Evolutionary conservation across 2,329 filamentous ascomycete species (phyloP).

Genomic region (Aspergillus proliferans): DNA sequence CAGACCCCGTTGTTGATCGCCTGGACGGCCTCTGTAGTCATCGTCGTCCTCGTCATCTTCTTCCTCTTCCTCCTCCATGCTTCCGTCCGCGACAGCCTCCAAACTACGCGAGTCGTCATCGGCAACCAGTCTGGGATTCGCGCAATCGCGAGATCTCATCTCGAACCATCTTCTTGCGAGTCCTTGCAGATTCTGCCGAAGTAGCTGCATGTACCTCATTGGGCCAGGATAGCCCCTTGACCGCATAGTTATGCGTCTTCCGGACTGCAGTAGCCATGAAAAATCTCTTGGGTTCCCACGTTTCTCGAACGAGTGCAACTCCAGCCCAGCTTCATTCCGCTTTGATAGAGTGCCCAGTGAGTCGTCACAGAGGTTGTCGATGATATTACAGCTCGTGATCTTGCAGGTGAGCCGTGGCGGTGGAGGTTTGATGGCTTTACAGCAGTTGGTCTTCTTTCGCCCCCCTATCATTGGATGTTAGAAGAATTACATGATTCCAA

Average conservation of each 20-base stretch:
- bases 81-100: conserved; percentile 39
- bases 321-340: not conserved
- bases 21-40: conserved; percentile 45
- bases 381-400: not conserved
- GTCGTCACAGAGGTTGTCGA: not conserved
- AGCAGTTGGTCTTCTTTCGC: not conserved
- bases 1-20: conserved; percentile 62
- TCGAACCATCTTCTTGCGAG: not conserved
- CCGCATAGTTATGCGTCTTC: no score
- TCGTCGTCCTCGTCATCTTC: conserved; percentile 50
- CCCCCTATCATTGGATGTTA: not conserved
- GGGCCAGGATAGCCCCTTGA: not conserved
- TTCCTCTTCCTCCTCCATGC: conserved; percentile 47
- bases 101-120: conserved; percentile 39
- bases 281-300: not conserved
- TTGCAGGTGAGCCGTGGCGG: not conserved
- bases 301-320: not conserved
- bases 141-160: not conserved
- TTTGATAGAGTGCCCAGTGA: not conserved
- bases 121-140: conserved; percentile 14
- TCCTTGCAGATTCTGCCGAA: not conserved
- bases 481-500: not conserved
- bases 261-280: no score
- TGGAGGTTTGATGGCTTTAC: not conserved
- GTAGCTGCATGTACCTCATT: not conserved